These are phyloP conservation scores for Alternaria sp. DNA, from an alignment of 2,329 filamentous ascomycete species.

Conservation along the genomic window DNA sequence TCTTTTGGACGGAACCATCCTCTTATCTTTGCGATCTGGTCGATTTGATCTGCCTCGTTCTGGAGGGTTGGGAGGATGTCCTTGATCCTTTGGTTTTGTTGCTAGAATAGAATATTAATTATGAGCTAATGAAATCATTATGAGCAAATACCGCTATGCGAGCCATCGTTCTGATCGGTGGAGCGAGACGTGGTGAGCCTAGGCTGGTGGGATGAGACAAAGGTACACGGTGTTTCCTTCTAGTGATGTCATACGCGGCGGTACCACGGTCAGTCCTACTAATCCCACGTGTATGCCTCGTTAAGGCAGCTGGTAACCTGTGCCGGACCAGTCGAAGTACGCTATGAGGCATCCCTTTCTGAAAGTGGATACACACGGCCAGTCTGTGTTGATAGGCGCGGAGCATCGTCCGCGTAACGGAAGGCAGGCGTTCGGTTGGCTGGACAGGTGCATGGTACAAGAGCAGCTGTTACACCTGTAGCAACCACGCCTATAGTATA, in stretches of 20 bases:
- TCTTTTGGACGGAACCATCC: constrained; percentile 39
- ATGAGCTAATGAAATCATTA: neutral
- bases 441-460: neutral
- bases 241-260: constrained; percentile 10
- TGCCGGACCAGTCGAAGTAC: neutral
- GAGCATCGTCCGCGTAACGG: neutral
- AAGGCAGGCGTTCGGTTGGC: neutral
- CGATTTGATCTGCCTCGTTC: constrained; percentile 30
- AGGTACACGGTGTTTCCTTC: neutral
- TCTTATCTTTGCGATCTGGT: constrained; percentile 37
- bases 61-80: constrained; percentile 23
- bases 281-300: constrained; percentile 8
- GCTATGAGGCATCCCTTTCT: neutral
- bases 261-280: neutral
- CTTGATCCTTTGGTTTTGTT: constrained; percentile 27
- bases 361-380: neutral
- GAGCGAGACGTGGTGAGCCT: neutral
- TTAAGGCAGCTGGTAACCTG: constrained; percentile 1
- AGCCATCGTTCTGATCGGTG: constrained; percentile 10
- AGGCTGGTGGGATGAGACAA: neutral
- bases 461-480: neutral
- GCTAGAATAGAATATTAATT: constrained; percentile 12
- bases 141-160: constrained; percentile 12
- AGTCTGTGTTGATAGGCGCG: neutral
- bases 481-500: neutral